Conservation (phyloP, 2,329 filamentous ascomycete species). For the Cladobotryum protrusum region DNA sequence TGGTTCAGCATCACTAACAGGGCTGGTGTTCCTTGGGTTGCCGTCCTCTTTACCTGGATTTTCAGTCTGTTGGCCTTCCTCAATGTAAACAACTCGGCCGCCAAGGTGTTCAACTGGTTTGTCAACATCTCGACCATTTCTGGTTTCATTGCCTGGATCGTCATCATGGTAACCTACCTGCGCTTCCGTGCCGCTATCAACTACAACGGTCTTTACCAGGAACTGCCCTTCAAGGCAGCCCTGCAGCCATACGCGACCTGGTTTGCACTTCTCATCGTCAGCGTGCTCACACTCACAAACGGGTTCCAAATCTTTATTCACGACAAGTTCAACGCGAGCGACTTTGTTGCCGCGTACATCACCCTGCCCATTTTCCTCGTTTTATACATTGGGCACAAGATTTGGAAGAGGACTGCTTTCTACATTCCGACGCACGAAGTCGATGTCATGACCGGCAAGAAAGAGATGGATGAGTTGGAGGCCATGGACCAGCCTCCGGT, state of each 20-base stretch:
- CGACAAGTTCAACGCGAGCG: slow-evolving; percentile 52
- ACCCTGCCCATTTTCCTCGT: slow-evolving; percentile 55
- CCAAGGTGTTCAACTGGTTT: slow-evolving; percentile 65
- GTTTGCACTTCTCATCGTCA: slow-evolving; percentile 50
- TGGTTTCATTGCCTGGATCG: slow-evolving; percentile 55
- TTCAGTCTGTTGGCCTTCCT: slow-evolving; percentile 65
- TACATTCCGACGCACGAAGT: slow-evolving; percentile 41
- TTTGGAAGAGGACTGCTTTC: slow-evolving; percentile 38
- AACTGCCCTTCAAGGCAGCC: slow-evolving; percentile 46
- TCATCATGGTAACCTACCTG: slow-evolving; percentile 52
- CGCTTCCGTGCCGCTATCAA: slow-evolving; percentile 53
- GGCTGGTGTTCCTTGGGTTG: slow-evolving; percentile 53
- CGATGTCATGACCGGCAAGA: slow-evolving; percentile 52
- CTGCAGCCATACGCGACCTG: slow-evolving; percentile 60
- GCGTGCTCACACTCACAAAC: slow-evolving; percentile 63
- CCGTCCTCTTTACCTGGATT: slow-evolving; percentile 47
- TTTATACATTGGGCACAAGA: slow-evolving; percentile 57
- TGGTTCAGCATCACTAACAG: slow-evolving; percentile 55
- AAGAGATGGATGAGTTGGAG: slow-evolving; percentile 55
- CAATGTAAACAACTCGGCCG: slow-evolving; percentile 57
- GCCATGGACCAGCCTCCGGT: slow-evolving; percentile 41
- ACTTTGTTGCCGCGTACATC: slow-evolving; percentile 61
- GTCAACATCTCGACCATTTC: slow-evolving; percentile 62
- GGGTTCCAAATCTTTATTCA: slow-evolving; percentile 71
- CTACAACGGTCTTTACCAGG: slow-evolving; percentile 43